A percentile compares a stretch with the other conserved stretches of the same genome.
phyloP scores from a whole-genome alignment of 31 red algal species.

The Asparagopsis taxiformis region DNA sequence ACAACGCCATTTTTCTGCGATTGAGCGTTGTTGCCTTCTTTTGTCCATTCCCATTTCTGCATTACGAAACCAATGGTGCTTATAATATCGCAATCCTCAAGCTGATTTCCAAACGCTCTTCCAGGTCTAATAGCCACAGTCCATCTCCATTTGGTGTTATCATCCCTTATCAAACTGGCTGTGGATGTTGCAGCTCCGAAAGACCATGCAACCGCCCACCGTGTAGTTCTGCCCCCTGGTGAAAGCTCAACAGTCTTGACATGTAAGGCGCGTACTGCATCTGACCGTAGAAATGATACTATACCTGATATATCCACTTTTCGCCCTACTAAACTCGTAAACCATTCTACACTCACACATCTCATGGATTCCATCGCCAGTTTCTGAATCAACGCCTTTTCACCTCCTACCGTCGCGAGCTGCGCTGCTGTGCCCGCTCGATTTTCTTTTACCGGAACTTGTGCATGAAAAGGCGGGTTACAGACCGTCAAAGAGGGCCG shows the following conservation, averaged over 20 bases:
- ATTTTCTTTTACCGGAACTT: background rate
- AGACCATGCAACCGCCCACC: conserved; percentile 73
- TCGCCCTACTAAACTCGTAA: conserved; percentile 50
- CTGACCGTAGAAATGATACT: conserved; percentile 20
- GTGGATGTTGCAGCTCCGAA: conserved; percentile 28
- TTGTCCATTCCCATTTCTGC: too few species aligned
- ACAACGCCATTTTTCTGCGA: too few species aligned
- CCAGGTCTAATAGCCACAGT: background rate
- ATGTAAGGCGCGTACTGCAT: conserved; percentile 10
- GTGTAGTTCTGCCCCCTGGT: conserved; percentile 49
- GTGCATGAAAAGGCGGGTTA: conserved; percentile 63
- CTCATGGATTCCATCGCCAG: conserved; percentile 33
- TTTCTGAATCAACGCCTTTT: conserved; percentile 20
- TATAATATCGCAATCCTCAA: too few species aligned
- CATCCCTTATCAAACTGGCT: background rate
- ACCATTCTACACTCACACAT: conserved; percentile 25
- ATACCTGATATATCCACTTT: conserved; percentile 32
- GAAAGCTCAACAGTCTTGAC: conserved; percentile 40
- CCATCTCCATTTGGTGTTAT: conserved; percentile 11
- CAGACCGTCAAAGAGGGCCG: conserved; percentile 31
- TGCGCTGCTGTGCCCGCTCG: conserved; percentile 35
- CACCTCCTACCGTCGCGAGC: conserved; percentile 55
- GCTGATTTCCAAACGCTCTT: too few species aligned
- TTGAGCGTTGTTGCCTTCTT: too few species aligned
- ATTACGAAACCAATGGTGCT: too few species aligned